Percentiles rank a stretch among this genome's conserved stretches.
phyloP scores from a whole-genome alignment of 345 rosid genomes.

The Eucalyptus cloeziana region DNA sequence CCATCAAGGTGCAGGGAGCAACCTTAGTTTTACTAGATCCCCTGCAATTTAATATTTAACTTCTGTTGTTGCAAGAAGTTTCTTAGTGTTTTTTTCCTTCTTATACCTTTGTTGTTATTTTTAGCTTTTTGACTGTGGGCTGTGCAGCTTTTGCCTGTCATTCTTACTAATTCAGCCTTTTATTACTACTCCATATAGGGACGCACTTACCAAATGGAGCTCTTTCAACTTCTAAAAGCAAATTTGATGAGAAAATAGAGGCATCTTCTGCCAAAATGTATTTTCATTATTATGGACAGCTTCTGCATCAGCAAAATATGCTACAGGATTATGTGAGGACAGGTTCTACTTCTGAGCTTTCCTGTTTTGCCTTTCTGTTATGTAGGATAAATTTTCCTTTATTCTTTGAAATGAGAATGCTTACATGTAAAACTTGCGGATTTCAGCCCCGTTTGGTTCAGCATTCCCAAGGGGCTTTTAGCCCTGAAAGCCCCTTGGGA shows the following conservation, averaged over 20 bases:
- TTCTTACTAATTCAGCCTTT: not conserved
- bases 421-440: not conserved
- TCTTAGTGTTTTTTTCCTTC: not conserved
- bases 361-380: not conserved
- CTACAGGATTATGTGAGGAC: constrained; percentile 98
- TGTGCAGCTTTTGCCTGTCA: not conserved
- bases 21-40: not conserved
- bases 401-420: not conserved
- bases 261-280: constrained; percentile 95
- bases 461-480: too few species aligned
- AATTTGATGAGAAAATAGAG: constrained; percentile 86
- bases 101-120: not conserved
- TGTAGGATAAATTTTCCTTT: not conserved
- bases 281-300: constrained; percentile 95
- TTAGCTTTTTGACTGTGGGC: not conserved
- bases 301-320: constrained; percentile 98
- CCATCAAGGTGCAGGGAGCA: not conserved
- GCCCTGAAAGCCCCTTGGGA: too few species aligned
- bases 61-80: not conserved
- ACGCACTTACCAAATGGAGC: constrained; percentile 35
- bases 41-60: not conserved
- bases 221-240: constrained; percentile 43
- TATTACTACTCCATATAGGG: constrained; percentile 20
- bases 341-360: constrained; percentile 30
- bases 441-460: not conserved